These are phyloP conservation scores for Globisporangium paddicum DNA, from an alignment of 352 stramenopile species.

Conservation along the genomic window DNA sequence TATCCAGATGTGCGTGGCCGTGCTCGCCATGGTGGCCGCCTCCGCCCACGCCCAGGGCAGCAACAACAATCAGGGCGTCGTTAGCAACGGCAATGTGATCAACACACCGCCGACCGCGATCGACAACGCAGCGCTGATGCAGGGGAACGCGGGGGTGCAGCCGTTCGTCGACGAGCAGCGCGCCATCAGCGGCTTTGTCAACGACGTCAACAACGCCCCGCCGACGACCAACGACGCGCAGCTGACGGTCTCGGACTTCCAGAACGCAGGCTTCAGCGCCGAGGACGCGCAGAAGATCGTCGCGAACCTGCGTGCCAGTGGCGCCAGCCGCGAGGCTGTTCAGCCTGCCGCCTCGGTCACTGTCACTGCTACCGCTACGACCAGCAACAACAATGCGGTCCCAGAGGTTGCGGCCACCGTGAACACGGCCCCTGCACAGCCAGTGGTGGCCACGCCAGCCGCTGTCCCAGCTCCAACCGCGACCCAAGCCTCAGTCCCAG, in stretches of 20 bases:
- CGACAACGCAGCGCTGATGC: background rate
- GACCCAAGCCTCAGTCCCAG: background rate
- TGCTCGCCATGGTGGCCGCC: slow-evolving; percentile 5
- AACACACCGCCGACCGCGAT: background rate
- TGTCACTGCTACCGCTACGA: background rate
- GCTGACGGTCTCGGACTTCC: slow-evolving; percentile 15
- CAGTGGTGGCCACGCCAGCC: background rate
- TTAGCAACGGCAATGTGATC: background rate
- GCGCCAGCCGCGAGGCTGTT: slow-evolving; percentile 2
- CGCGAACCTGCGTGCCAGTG: slow-evolving; percentile 1
- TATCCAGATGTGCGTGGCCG: slow-evolving; percentile 5
- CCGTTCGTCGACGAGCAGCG: slow-evolving; percentile 2
- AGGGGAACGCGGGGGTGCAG: slow-evolving; percentile 13
- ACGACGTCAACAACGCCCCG: slow-evolving; percentile 5
- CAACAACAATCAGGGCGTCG: background rate
- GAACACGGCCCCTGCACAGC: background rate
- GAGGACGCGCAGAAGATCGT: slow-evolving; percentile 15
- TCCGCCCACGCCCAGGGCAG: background rate
- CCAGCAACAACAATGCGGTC: background rate
- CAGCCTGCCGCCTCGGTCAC: background rate
- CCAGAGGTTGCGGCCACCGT: background rate
- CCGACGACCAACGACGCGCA: background rate
- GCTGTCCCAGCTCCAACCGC: background rate
- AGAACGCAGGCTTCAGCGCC: slow-evolving; percentile 14
- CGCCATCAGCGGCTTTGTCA: slow-evolving; percentile 4